A percentile compares a stretch with the other conserved stretches of the same genome.
These are phyloP conservation scores for Triadica sebifera DNA, from an alignment of 345 rosid species.

Conservation along the genomic window DNA sequence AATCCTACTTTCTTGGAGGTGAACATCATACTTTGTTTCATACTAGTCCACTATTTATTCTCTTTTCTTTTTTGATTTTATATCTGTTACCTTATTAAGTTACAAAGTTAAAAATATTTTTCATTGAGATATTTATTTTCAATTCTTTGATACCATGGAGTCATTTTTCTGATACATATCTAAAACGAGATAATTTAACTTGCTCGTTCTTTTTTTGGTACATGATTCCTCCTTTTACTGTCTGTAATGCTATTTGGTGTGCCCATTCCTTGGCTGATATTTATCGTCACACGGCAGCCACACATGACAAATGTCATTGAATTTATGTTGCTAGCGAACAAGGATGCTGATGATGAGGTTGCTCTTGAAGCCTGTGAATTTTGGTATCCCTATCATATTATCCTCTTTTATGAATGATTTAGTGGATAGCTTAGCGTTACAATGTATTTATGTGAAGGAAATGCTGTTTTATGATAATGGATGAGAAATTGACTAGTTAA, in stretches of 20 bases:
- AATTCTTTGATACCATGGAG: not conserved
- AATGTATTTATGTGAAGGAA: not conserved
- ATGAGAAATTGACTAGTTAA: not conserved
- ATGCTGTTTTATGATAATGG: not conserved
- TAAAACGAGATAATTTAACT: not conserved
- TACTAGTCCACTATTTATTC: not conserved
- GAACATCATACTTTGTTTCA: conserved; percentile 19
- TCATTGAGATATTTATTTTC: not conserved
- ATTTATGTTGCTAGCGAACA: conserved; percentile 86
- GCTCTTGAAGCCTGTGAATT: conserved; percentile 98
- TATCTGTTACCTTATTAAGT: not conserved
- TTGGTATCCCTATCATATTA: conserved; percentile 47
- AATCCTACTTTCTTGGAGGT: conserved; percentile 78
- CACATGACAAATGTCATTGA: conserved; percentile 74
- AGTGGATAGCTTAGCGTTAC: not conserved
- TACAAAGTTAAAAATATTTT: not conserved
- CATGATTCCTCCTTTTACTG: not conserved
- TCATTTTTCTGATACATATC: not conserved
- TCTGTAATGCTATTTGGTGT: not conserved
- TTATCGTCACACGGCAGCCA: conserved; percentile 45
- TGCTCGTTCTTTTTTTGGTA: not conserved
- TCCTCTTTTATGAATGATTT: not conserved
- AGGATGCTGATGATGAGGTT: conserved; percentile 83
- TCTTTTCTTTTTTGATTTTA: not conserved
- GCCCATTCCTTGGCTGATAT: not conserved